A percentile compares a stretch with the other conserved stretches of the same genome.
Conservation (phyloP, 352 stramenopile species). For the Phytophthora sansomeana region DNA sequence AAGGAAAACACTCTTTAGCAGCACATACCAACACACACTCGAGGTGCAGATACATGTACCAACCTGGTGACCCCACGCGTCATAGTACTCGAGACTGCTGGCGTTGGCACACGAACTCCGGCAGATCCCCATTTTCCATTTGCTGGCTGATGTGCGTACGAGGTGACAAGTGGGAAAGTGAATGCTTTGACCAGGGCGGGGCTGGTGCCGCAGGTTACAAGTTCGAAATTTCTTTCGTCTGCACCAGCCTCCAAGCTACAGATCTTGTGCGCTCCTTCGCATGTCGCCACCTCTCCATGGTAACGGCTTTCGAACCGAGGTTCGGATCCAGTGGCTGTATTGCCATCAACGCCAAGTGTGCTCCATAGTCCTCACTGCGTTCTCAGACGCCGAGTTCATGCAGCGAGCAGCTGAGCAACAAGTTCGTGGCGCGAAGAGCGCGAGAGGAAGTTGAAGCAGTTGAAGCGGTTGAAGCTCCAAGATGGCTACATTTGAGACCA, state of each 20-base stretch:
- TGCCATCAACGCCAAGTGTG: neutral
- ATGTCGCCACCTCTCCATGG: constrained; percentile 7
- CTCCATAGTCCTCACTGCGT: too few relatives aligned
- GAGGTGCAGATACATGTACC: constrained; percentile 1
- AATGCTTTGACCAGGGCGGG: neutral
- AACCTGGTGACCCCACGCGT: constrained; percentile 59
- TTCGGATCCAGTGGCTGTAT: constrained; percentile 3
- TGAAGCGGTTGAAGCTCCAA: constrained; percentile 10
- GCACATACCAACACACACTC: neutral
- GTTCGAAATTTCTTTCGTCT: constrained; percentile 33
- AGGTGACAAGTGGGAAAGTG: constrained; percentile 31
- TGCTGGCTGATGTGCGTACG: constrained; percentile 13
- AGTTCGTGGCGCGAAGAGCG: neutral
- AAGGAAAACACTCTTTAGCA: neutral
- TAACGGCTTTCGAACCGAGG: constrained; percentile 22
- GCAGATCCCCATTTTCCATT: constrained; percentile 58
- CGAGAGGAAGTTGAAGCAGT: neutral
- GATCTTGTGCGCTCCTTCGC: constrained; percentile 15
- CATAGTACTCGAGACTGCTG: constrained; percentile 73
- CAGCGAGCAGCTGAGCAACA: constrained; percentile 1
- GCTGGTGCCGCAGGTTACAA: neutral
- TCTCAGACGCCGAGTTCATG: neutral
- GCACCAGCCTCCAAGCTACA: constrained; percentile 10
- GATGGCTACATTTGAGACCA: constrained; percentile 8
- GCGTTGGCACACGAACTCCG: constrained; percentile 56